A percentile compares a stretch with the other conserved stretches of the same genome.
These are phyloP conservation scores for Drechslera avenae DNA, from an alignment of 2,329 filamentous ascomycete species.

Conservation along the genomic window DNA sequence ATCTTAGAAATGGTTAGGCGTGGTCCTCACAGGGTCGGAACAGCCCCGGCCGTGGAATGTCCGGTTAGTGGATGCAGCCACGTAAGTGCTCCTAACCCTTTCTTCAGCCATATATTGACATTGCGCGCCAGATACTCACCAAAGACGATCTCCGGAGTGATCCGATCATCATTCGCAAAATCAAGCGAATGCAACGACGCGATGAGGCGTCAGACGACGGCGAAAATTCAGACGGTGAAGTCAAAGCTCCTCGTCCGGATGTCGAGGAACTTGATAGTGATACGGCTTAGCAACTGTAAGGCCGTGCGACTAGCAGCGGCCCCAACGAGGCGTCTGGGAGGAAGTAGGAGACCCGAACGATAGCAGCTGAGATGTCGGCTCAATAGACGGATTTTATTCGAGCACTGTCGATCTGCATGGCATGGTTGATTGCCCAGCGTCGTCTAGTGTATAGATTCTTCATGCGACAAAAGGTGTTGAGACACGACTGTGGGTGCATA, in stretches of 20 bases:
- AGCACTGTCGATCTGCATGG: too few species aligned
- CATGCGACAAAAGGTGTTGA: background rate
- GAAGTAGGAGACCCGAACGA: slow-evolving; percentile 27
- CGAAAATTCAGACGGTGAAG: slow-evolving; percentile 35
- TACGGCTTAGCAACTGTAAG: background rate
- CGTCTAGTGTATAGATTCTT: background rate
- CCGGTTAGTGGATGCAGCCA: slow-evolving; percentile 68
- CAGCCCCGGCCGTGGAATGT: slow-evolving; percentile 57
- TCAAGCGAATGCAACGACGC: slow-evolving; percentile 42
- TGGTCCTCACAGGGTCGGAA: slow-evolving; percentile 27
- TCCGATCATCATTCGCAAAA: slow-evolving; percentile 43
- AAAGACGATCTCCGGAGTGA: slow-evolving; percentile 37
- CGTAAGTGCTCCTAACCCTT: slow-evolving; percentile 27
- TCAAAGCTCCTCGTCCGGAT: slow-evolving; percentile 8
- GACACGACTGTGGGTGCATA: background rate
- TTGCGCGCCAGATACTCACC: slow-evolving; percentile 36
- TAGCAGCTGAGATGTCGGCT: slow-evolving; percentile 10
- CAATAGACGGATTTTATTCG: background rate
- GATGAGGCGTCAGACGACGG: slow-evolving; percentile 31
- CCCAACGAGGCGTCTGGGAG: slow-evolving; percentile 16
- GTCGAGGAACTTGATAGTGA: slow-evolving; percentile 3
- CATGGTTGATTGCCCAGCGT: too few species aligned
- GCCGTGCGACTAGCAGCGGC: slow-evolving; percentile 7
- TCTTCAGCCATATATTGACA: slow-evolving; percentile 2
- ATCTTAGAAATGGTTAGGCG: slow-evolving; percentile 61